Conservation (phyloP, 1,139 yeast genomes). For the Blastobotrys serpentis region DNA sequence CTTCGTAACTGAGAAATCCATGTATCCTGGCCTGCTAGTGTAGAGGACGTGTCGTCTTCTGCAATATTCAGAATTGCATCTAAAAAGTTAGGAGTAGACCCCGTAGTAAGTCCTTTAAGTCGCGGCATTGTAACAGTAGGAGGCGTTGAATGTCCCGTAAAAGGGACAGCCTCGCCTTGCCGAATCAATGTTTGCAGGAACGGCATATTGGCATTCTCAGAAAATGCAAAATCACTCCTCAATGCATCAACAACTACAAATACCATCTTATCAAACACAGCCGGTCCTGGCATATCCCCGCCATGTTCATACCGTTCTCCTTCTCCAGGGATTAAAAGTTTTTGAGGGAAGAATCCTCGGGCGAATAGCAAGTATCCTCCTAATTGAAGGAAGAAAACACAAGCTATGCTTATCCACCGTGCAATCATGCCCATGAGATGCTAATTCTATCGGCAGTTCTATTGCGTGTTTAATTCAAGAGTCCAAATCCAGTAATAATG, state of each 20-base stretch:
- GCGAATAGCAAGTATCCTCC: constrained; percentile 62
- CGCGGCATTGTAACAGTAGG: constrained; percentile 97
- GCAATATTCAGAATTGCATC: constrained; percentile 94
- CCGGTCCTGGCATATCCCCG: constrained; percentile 28
- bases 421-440: constrained; percentile 8
- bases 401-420: constrained; percentile 21
- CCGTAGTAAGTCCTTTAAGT: constrained; percentile 90
- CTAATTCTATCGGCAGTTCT: background rate
- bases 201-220: constrained; percentile 57
- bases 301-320: constrained; percentile 36
- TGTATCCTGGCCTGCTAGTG: constrained; percentile 74
- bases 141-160: constrained; percentile 88
- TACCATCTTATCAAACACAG: constrained; percentile 66
- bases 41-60: constrained; percentile 81
- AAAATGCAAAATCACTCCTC: constrained; percentile 79
- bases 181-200: constrained; percentile 66
- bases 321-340: constrained; percentile 64
- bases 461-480: no score
- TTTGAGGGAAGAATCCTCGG: constrained; percentile 87
- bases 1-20: constrained; percentile 71
- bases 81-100: constrained; percentile 89
- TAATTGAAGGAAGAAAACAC: constrained; percentile 44
- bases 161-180: constrained; percentile 73
- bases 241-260: constrained; percentile 91
- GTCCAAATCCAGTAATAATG: no score